These are phyloP conservation scores for Lipomyces lipofer DNA, from an alignment of 805 yeast genomes.

Conservation along the genomic window DNA sequence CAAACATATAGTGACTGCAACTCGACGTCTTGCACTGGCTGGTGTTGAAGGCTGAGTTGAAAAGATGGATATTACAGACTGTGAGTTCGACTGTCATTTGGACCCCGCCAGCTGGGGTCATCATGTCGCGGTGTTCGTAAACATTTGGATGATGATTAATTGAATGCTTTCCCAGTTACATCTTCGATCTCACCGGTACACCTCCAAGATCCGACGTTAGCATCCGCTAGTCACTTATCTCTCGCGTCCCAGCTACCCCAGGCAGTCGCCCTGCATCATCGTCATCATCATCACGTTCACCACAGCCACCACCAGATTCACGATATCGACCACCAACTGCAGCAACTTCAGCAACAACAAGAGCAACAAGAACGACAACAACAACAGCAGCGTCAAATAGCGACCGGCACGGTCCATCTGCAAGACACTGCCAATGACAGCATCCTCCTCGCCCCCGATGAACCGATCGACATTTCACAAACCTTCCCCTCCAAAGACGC, in stretches of 20 bases:
- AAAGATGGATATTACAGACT: slow-evolving; percentile 21
- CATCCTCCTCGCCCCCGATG: slow-evolving; percentile 12
- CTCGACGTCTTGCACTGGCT: too few relatives aligned
- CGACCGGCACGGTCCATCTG: not conserved
- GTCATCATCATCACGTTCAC: slow-evolving; percentile 7
- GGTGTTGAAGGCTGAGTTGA: too few relatives aligned
- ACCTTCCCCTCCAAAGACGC: slow-evolving; percentile 29
- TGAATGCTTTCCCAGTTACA: too few relatives aligned
- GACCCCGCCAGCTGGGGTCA: not conserved
- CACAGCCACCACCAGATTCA: slow-evolving; percentile 8
- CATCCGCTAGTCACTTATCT: slow-evolving; percentile 15
- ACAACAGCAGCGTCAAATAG: slow-evolving; percentile 2
- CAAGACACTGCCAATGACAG: not conserved
- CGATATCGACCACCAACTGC: slow-evolving; percentile 20
- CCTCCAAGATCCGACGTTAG: slow-evolving; percentile 14
- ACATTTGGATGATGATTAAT: not conserved
- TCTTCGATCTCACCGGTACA: slow-evolving; percentile 22
- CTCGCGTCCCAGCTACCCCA: slow-evolving; percentile 7
- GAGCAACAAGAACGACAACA: slow-evolving; percentile 1
- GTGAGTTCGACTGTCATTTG: slow-evolving; percentile 1
- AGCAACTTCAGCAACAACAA: slow-evolving; percentile 12
- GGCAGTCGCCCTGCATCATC: slow-evolving; percentile 2
- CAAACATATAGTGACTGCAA: too few relatives aligned
- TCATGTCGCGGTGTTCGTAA: not conserved
- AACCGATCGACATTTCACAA: slow-evolving; percentile 17